phyloP scores from a whole-genome alignment of 208 protist species.

The Trypanosoma scelopori region DNA sequence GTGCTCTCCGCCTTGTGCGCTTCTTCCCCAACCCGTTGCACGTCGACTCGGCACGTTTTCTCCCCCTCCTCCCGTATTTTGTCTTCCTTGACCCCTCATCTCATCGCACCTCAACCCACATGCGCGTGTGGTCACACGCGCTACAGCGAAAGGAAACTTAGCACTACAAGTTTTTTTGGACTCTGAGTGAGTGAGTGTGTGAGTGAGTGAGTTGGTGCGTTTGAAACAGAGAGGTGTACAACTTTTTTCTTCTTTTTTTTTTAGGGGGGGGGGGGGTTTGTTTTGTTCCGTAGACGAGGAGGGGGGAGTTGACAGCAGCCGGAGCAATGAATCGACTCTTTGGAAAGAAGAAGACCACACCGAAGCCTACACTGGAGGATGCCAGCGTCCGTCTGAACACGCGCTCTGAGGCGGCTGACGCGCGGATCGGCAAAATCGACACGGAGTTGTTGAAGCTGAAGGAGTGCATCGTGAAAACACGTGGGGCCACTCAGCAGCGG shows the following conservation, averaged over 20 bases:
- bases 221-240: not conserved
- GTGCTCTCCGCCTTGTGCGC: no score
- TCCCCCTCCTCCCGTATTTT: no score
- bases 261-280: not conserved
- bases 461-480: slow-evolving; percentile 68
- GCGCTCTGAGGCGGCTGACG: slow-evolving; percentile 77
- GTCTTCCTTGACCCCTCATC: no score
- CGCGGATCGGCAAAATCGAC: slow-evolving; percentile 85
- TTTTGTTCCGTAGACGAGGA: not conserved
- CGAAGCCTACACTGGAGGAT: slow-evolving; percentile 87
- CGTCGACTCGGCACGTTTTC: no score
- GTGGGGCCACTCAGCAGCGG: slow-evolving; percentile 71
- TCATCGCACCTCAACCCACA: no score
- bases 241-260: no score
- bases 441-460: slow-evolving; percentile 85
- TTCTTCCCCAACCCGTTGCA: no score
- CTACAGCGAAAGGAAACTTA: no score
- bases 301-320: not conserved
- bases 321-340: slow-evolving; percentile 82
- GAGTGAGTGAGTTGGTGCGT: no score
- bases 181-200: no score
- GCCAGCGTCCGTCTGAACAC: slow-evolving; percentile 65
- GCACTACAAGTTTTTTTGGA: no score
- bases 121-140: no score
- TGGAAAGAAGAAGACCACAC: slow-evolving; percentile 64